These are phyloP conservation scores for Oenanthe javanica DNA, from an alignment of 140 eudicot genomes.

Conservation along the genomic window DNA sequence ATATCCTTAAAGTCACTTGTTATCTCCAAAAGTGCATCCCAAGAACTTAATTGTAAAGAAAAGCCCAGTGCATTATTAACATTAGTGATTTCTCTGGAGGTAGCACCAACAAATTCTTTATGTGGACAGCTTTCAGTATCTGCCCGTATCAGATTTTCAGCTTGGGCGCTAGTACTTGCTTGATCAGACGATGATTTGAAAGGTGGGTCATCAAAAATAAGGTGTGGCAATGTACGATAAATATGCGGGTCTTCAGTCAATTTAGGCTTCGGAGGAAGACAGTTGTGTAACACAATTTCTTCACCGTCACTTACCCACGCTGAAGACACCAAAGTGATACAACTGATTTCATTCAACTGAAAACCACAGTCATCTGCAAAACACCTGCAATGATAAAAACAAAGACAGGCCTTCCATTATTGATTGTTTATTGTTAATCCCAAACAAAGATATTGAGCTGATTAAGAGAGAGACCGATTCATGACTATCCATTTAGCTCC, in stretches of 20 bases:
- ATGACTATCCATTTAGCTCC: slow-evolving; percentile 35
- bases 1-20: slow-evolving; percentile 27
- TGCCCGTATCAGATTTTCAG: not conserved
- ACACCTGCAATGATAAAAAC: slow-evolving; percentile 17
- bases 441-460: not conserved
- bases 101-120: not conserved
- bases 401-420: not conserved
- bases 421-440: not conserved
- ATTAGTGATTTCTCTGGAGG: not conserved
- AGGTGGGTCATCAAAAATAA: slow-evolving; percentile 32
- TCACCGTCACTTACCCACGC: slow-evolving; percentile 10
- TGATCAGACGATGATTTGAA: slow-evolving; percentile 27
- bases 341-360: slow-evolving; percentile 13
- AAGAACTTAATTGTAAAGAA: slow-evolving; percentile 25
- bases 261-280: slow-evolving; percentile 10
- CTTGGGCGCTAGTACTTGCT: slow-evolving; percentile 15
- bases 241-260: slow-evolving; percentile 23
- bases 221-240: slow-evolving; percentile 31
- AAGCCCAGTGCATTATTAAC: slow-evolving; percentile 11
- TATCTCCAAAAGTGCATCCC: slow-evolving; percentile 40
- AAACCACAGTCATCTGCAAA: slow-evolving; percentile 20
- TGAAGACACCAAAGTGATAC: slow-evolving; percentile 11
- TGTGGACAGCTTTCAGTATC: slow-evolving; percentile 6
- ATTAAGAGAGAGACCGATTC: slow-evolving; percentile 27
- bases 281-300: slow-evolving; percentile 16